These are phyloP conservation scores for Lactarius quietus DNA, from an alignment of 768 basidiomycete species.

Conservation along the genomic window DNA sequence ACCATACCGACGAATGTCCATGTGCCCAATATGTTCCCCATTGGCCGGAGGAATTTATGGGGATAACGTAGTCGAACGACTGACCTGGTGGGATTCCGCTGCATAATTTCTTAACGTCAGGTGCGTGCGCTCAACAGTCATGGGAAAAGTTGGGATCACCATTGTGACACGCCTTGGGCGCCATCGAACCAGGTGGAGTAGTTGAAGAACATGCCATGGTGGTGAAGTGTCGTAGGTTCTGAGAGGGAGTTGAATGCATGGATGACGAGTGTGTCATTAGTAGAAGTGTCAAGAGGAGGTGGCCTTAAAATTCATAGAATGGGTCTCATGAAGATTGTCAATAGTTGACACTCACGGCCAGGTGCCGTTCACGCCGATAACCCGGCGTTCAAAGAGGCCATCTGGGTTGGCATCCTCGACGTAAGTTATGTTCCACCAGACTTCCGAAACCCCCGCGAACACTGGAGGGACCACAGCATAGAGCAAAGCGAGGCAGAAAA, in stretches of 20 bases:
- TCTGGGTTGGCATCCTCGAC: conserved; percentile 79
- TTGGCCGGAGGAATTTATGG: conserved; percentile 63
- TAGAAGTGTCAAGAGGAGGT: conserved; percentile 71
- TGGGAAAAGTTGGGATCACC: conserved; percentile 45
- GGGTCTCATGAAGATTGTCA: neutral
- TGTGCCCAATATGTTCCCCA: conserved; percentile 84
- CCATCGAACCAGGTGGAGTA: conserved; percentile 87
- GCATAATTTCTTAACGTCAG: neutral
- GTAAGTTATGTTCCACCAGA: conserved; percentile 93
- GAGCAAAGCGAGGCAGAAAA: conserved; percentile 28
- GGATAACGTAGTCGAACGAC: conserved; percentile 71
- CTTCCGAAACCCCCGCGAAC: conserved; percentile 64
- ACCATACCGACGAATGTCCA: conserved; percentile 50
- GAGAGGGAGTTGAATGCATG: conserved; percentile 76
- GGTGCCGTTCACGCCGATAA: conserved; percentile 84
- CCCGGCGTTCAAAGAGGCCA: conserved; percentile 69
- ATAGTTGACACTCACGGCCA: conserved; percentile 72
- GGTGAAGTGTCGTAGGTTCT: conserved; percentile 68
- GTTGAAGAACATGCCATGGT: conserved; percentile 97
- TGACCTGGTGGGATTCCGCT: conserved; percentile 77
- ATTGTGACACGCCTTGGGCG: conserved; percentile 77
- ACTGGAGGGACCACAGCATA: conserved; percentile 37
- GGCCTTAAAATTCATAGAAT: conserved; percentile 46
- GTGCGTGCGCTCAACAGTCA: neutral
- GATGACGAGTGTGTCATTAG: conserved; percentile 68